These are phyloP conservation scores for Chenopodium album DNA, from an alignment of 148 eudicot genomes.

Conservation along the genomic window DNA sequence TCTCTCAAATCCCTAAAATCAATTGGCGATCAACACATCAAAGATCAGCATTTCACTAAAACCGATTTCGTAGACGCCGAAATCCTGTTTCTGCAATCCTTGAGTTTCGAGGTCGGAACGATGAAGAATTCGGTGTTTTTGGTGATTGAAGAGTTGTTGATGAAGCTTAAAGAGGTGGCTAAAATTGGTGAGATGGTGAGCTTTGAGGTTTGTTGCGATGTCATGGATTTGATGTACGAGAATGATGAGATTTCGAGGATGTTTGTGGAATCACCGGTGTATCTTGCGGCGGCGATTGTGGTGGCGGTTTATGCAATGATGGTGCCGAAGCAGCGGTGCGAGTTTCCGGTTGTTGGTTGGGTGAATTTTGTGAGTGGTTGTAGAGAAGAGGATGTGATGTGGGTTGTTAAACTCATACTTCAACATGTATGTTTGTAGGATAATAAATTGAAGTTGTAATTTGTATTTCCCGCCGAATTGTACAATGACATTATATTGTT, in stretches of 20 bases:
- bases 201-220: constrained; percentile 69
- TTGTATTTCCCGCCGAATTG: constrained; percentile 11
- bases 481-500: too few species aligned
- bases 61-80: constrained; percentile 73
- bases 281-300: constrained; percentile 55
- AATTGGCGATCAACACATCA: constrained; percentile 50
- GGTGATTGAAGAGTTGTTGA: constrained; percentile 54
- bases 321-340: constrained; percentile 62
- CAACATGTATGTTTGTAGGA: constrained; percentile 17
- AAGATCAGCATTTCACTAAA: constrained; percentile 68
- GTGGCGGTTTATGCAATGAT: constrained; percentile 56
- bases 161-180: constrained; percentile 63
- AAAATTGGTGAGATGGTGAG: constrained; percentile 54
- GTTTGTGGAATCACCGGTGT: constrained; percentile 34
- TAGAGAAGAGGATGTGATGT: constrained; percentile 29
- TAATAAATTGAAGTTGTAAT: background rate
- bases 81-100: constrained; percentile 36
- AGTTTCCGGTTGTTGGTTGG: constrained; percentile 85
- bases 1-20: constrained; percentile 53
- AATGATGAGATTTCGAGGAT: constrained; percentile 45
- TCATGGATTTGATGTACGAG: constrained; percentile 83
- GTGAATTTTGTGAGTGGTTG: constrained; percentile 38
- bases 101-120: constrained; percentile 67
- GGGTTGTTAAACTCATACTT: constrained; percentile 26
- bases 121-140: constrained; percentile 40